phyloP scores from a whole-genome alignment of 2,329 filamentous ascomycete species.

The Fusarium sacchari region DNA sequence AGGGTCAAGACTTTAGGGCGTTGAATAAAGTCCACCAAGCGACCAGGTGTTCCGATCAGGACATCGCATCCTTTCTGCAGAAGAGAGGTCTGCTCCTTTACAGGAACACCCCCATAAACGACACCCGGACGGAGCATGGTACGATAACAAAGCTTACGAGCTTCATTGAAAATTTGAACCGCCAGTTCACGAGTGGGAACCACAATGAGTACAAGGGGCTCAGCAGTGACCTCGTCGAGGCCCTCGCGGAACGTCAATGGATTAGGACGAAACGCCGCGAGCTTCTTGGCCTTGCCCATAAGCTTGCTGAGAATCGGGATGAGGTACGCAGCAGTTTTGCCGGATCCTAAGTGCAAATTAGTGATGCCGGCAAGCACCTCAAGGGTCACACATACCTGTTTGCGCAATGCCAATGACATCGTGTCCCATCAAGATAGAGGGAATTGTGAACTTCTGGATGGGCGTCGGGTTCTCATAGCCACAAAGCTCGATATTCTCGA shows the following conservation, averaged over 20 bases:
- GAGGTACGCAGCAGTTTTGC: constrained; percentile 94
- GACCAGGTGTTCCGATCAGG: constrained; percentile 87
- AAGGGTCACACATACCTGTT: constrained; percentile 66
- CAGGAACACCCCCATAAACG: constrained; percentile 83
- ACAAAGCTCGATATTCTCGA: constrained; percentile 78
- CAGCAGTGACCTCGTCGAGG: constrained; percentile 69
- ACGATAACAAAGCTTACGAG: constrained; percentile 91
- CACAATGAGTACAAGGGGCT: constrained; percentile 88
- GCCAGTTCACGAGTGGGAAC: constrained; percentile 90
- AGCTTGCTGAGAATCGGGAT: constrained; percentile 89
- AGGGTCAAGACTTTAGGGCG: constrained; percentile 75
- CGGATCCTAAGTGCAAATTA: constrained; percentile 73
- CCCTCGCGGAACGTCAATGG: constrained; percentile 63
- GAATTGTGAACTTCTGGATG: constrained; percentile 87
- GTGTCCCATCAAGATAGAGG: constrained; percentile 77
- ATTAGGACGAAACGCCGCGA: constrained; percentile 81
- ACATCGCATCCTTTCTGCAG: constrained; percentile 88
- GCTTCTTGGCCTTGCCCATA: constrained; percentile 94
- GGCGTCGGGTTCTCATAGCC: constrained; percentile 81
- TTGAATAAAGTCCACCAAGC: constrained; percentile 84
- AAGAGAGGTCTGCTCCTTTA: constrained; percentile 75
- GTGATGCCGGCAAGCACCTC: not conserved
- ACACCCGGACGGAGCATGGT: constrained; percentile 94
- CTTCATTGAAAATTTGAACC: constrained; percentile 94
- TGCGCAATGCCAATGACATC: constrained; percentile 93